A percentile compares a stretch with the other conserved stretches of the same genome.
Evolutionary conservation across 805 yeast species (phyloP).

Genomic region (Pichia gijzeniarum): DNA sequence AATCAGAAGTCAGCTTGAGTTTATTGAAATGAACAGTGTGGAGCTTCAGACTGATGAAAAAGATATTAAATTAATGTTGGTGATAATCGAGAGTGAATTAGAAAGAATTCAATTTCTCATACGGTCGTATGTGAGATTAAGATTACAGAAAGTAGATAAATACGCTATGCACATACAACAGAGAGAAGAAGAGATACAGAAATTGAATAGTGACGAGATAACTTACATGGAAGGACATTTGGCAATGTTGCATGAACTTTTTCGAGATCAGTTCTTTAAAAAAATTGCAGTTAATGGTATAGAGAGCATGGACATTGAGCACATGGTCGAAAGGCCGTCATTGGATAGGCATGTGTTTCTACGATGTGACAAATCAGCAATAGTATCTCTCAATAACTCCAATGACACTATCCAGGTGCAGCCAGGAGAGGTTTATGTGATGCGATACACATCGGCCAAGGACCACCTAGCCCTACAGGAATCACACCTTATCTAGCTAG

Average conservation of each 20-base stretch:
- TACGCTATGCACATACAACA: slow-evolving; percentile 55
- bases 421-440: slow-evolving; percentile 62
- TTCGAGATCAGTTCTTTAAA: slow-evolving; percentile 59
- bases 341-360: slow-evolving; percentile 68
- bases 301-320: slow-evolving; percentile 69
- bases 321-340: slow-evolving; percentile 80
- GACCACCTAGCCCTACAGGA: slow-evolving; percentile 3
- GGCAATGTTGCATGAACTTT: slow-evolving; percentile 54
- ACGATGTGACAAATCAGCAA: not conserved
- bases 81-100: slow-evolving; percentile 86
- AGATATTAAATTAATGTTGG: slow-evolving; percentile 68
- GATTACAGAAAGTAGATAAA: slow-evolving; percentile 70
- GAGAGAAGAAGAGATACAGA: slow-evolving; percentile 30
- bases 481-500: too few relatives aligned
- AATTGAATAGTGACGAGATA: slow-evolving; percentile 54
- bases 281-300: slow-evolving; percentile 28
- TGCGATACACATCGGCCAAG: slow-evolving; percentile 52
- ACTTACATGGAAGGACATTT: slow-evolving; percentile 66
- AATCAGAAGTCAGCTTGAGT: slow-evolving; percentile 65
- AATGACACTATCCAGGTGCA: too few relatives aligned
- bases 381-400: too few relatives aligned
- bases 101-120: slow-evolving; percentile 79
- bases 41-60: slow-evolving; percentile 59
- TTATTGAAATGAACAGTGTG: slow-evolving; percentile 71
- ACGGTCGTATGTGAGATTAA: slow-evolving; percentile 73